Base-by-base conservation (phyloP, 805 yeast species). In the Candida orba region DNA sequence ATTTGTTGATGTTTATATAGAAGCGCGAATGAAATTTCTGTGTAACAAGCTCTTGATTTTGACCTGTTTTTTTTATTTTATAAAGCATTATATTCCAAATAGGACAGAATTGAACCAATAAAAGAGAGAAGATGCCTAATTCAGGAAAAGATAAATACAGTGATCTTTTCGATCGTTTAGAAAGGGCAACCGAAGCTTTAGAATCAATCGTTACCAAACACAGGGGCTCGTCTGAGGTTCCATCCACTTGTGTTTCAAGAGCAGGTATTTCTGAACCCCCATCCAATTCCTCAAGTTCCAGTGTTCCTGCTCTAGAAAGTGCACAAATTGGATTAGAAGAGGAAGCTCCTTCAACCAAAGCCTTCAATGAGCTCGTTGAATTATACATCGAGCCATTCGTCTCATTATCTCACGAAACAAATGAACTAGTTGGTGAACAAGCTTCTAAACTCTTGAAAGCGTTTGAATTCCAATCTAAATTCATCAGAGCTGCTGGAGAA, bases 301-400 rank as follows among this genome's bases (percentile, higher is more conserved):
- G 29, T 27, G 29, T 27, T 27, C 29, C 29, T 27, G 29, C 29
- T 10, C 13, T 27, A 8, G 29, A 27, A 27, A 10, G 29, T 27
- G 29, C 29, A 10, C 29, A 27, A 27, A 27, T 27, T 27, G 29
- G 29, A 6, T 6, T 27, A 3, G 44, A 45, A 42, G 55, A 45
- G 34, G 43, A 48, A 12, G 14, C 50, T 4, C 68, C 69, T 46
- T 65, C 78, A 1, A 69, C 79, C 14, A 52, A 55, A 35, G 81
- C 69, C 17, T 85, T 79, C 58, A 78, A 80, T 40, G 58, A 57
- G 13, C 74, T 85, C 48, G 61, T 85, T 42, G 63, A 63, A 18
- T 71, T 71, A 6, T 58, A 63, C 47, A 72, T 88, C 32, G 71
- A 64, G 20, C 90, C 95, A 9, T 79, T 86, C 52, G 77, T 75